Percentiles rank a stretch among this genome's conserved stretches.
Evolutionary conservation across 1,284 basidiomycete genomes (phyloP).

Genomic region (Ustilago crameri): DNA sequence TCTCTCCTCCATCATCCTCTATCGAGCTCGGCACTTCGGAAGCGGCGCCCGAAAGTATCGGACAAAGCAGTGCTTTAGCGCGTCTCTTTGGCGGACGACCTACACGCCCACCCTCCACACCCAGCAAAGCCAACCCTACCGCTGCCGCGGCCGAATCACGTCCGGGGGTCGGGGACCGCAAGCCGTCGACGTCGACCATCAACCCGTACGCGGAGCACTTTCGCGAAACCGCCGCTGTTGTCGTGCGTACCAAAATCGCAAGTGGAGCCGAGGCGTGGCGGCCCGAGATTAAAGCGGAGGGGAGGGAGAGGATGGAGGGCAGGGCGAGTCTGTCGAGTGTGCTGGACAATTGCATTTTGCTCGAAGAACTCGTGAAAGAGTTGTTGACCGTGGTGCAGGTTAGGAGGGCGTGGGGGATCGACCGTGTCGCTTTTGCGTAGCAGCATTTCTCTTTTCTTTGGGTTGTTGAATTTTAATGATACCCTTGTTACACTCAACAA

Average conservation of each 20-base stretch:
- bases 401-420: constrained; percentile 84
- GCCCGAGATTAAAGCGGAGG: constrained; percentile 8
- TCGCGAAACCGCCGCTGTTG: constrained; percentile 78
- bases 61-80: constrained; percentile 29
- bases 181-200: constrained; percentile 39
- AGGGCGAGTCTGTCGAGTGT: constrained; percentile 80
- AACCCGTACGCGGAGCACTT: constrained; percentile 77
- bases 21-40: not conserved
- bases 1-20: constrained; percentile 1
- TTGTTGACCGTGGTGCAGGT: constrained; percentile 86
- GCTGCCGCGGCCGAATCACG: not conserved
- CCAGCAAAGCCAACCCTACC: constrained; percentile 9
- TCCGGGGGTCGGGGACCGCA: constrained; percentile 20
- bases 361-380: constrained; percentile 97
- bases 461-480: not conserved
- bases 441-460: not conserved
- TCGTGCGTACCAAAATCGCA: constrained; percentile 78
- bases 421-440: constrained; percentile 68
- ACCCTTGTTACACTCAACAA: no score
- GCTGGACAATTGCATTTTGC: constrained; percentile 91
- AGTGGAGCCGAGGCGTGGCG: constrained; percentile 49
- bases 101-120: constrained; percentile 12
- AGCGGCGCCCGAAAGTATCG: constrained; percentile 2
- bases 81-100: constrained; percentile 43
- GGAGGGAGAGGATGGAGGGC: constrained; percentile 6